phyloP scores from a whole-genome alignment of 371 early-diverging fungal species.

The Mucor indicus region DNA sequence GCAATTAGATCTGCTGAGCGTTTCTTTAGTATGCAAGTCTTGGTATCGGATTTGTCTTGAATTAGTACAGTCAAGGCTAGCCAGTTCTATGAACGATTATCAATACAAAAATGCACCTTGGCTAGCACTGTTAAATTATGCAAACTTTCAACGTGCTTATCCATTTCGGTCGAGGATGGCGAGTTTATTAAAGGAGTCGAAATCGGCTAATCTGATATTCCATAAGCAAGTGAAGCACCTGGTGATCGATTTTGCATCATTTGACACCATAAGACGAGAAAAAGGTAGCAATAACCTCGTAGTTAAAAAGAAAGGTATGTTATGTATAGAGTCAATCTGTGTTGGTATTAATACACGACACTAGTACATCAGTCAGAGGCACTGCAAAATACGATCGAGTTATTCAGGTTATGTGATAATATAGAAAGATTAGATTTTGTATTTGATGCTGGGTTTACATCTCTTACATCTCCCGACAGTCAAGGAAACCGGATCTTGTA shows the following conservation, averaged over 20 bases:
- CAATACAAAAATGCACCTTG: background rate
- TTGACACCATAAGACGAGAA: slow-evolving; percentile 10
- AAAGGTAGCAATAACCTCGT: background rate
- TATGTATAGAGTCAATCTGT: background rate
- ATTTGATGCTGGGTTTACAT: slow-evolving; percentile 17
- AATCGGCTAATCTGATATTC: background rate
- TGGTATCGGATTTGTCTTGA: slow-evolving; percentile 18
- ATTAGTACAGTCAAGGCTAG: background rate
- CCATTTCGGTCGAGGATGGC: slow-evolving; percentile 9
- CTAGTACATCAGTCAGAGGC: slow-evolving; percentile 4
- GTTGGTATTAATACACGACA: background rate
- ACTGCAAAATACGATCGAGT: background rate
- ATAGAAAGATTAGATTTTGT: slow-evolving; percentile 18
- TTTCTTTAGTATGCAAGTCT: slow-evolving; percentile 18
- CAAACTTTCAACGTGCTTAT: slow-evolving; percentile 8
- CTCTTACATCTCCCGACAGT: background rate
- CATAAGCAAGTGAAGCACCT: slow-evolving; percentile 10
- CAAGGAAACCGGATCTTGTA: background rate
- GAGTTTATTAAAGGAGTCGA: slow-evolving; percentile 8
- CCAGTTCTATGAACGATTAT: background rate
- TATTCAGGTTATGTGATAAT: slow-evolving; percentile 11
- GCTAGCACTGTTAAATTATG: slow-evolving; percentile 9
- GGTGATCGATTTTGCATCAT: slow-evolving; percentile 19
- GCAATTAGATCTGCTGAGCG: slow-evolving; percentile 18
- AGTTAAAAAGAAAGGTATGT: slow-evolving; percentile 1